Percentiles rank a stretch among this genome's conserved stretches.
These are phyloP conservation scores for Xerocomus amazonicus DNA, from an alignment of 1,284 basidiomycete species.

Conservation along the genomic window DNA sequence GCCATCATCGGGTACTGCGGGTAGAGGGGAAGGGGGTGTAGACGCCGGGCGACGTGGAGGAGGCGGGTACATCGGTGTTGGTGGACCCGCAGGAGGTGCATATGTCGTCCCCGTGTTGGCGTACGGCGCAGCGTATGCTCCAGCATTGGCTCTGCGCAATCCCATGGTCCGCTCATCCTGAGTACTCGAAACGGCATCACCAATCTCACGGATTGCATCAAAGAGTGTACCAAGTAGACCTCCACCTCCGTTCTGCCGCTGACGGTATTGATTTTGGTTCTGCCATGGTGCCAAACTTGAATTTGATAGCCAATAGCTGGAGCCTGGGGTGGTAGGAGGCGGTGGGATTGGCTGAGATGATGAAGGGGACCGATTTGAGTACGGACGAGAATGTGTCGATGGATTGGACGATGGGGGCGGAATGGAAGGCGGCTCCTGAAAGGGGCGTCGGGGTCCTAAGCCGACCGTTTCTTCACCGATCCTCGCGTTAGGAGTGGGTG, in stretches of 20 bases:
- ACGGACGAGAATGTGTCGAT: neutral
- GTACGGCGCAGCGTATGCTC: constrained; percentile 22
- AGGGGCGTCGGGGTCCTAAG: constrained; percentile 59
- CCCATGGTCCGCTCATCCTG: constrained; percentile 18
- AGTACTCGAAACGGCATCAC: constrained; percentile 26
- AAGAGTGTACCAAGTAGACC: constrained; percentile 28
- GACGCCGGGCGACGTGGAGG: constrained; percentile 8
- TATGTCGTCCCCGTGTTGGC: constrained; percentile 4
- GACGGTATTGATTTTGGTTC: constrained; percentile 16
- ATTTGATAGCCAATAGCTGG: no score
- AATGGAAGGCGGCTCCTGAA: constrained; percentile 42
- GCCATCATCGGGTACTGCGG: constrained; percentile 41
- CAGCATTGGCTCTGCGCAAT: constrained; percentile 11
- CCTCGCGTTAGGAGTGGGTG: constrained; percentile 46
- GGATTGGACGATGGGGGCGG: constrained; percentile 1
- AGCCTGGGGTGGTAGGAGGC: neutral
- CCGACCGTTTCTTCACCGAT: constrained; percentile 61
- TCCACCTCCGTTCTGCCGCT: constrained; percentile 15
- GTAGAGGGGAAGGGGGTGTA: constrained; percentile 19
- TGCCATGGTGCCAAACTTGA: constrained; percentile 15
- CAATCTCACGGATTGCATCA: constrained; percentile 28
- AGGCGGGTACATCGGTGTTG: constrained; percentile 6
- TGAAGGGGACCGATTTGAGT: constrained; percentile 1
- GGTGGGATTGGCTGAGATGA: neutral
- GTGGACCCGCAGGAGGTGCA: constrained; percentile 29